Evolutionary conservation across 2,329 filamentous ascomycete species (phyloP).

Genomic region (Pseudogymnoascus pannorum): DNA sequence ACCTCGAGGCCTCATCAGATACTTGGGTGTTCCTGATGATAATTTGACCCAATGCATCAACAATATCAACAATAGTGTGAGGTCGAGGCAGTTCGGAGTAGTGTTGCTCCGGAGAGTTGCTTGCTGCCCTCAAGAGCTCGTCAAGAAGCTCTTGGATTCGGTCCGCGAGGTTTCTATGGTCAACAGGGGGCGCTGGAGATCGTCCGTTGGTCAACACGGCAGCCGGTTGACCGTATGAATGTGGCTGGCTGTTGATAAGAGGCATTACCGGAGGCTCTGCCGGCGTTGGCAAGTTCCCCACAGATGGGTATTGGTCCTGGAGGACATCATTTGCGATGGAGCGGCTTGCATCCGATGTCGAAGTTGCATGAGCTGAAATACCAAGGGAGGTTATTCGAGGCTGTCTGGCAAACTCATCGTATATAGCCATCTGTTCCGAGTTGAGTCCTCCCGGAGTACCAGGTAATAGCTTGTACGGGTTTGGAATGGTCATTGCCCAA

Average conservation of each 20-base stretch:
- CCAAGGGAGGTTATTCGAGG: slow-evolving; percentile 57
- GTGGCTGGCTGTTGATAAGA: slow-evolving; percentile 44
- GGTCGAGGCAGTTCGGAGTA: slow-evolving; percentile 51
- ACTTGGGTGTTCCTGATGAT: slow-evolving; percentile 57
- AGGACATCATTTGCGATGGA: slow-evolving; percentile 57
- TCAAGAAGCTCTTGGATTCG: slow-evolving; percentile 50
- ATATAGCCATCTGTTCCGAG: slow-evolving; percentile 87
- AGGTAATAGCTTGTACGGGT: slow-evolving; percentile 82
- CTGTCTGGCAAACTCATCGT: slow-evolving; percentile 90
- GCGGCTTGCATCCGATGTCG: slow-evolving; percentile 53
- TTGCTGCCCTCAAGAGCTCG: slow-evolving; percentile 48
- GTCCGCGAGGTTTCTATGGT: slow-evolving; percentile 46
- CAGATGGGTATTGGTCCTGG: slow-evolving; percentile 51
- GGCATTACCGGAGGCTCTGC: slow-evolving; percentile 50
- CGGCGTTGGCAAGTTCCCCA: slow-evolving; percentile 52
- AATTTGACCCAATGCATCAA: slow-evolving; percentile 53
- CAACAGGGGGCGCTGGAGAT: slow-evolving; percentile 36
- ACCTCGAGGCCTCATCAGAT: slow-evolving; percentile 52
- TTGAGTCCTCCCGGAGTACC: slow-evolving; percentile 64
- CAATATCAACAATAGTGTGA: slow-evolving; percentile 53
- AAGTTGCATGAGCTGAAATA: slow-evolving; percentile 48
- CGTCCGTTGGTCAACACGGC: slow-evolving; percentile 45
- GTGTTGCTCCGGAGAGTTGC: slow-evolving; percentile 50
- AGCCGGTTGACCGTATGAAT: slow-evolving; percentile 49
- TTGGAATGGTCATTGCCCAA: slow-evolving; percentile 90